These are phyloP conservation scores for Phytophthora chlamydospora DNA, from an alignment of 352 stramenopile species.

Conservation along the genomic window DNA sequence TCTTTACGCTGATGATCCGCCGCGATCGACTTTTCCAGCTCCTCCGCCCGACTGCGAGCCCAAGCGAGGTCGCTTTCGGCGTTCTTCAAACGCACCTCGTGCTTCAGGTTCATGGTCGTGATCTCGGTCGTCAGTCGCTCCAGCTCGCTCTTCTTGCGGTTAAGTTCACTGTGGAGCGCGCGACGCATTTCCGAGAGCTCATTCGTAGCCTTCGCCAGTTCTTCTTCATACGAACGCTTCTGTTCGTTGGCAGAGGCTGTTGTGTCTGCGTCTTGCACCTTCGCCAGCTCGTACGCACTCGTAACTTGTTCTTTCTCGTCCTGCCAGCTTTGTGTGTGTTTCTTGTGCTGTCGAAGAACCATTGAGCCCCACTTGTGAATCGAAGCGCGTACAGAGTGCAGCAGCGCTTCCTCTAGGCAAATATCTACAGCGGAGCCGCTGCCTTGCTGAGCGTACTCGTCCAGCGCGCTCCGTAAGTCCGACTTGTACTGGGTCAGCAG, in stretches of 20 bases:
- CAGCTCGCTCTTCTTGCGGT: slow-evolving; percentile 53
- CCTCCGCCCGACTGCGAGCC: slow-evolving; percentile 52
- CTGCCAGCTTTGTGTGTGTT: slow-evolving; percentile 42
- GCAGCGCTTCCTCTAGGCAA: slow-evolving; percentile 43
- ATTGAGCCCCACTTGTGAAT: slow-evolving; percentile 51
- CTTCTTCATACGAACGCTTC: slow-evolving; percentile 51
- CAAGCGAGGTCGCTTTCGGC: slow-evolving; percentile 61
- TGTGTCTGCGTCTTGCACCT: slow-evolving; percentile 34
- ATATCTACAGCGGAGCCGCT: slow-evolving; percentile 34
- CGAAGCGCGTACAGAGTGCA: slow-evolving; percentile 44
- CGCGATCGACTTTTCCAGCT: slow-evolving; percentile 48
- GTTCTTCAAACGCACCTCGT: slow-evolving; percentile 57
- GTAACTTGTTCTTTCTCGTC: slow-evolving; percentile 41
- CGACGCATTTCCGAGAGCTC: slow-evolving; percentile 58
- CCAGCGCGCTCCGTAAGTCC: slow-evolving; percentile 48
- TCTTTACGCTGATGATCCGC: slow-evolving; percentile 39
- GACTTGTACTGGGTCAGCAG: slow-evolving; percentile 68
- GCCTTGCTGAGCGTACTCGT: slow-evolving; percentile 41
- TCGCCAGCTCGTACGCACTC: slow-evolving; percentile 26
- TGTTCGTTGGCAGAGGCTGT: slow-evolving; percentile 47
- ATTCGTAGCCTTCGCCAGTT: slow-evolving; percentile 54
- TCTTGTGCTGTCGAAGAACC: slow-evolving; percentile 59
- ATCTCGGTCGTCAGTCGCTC: slow-evolving; percentile 51
- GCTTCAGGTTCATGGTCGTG: slow-evolving; percentile 65
- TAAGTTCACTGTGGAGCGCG: slow-evolving; percentile 47